A percentile compares a stretch with the other conserved stretches of the same genome.
These are phyloP conservation scores for Ustilago esculenta DNA, from an alignment of 1,284 basidiomycete species.

Conservation along the genomic window DNA sequence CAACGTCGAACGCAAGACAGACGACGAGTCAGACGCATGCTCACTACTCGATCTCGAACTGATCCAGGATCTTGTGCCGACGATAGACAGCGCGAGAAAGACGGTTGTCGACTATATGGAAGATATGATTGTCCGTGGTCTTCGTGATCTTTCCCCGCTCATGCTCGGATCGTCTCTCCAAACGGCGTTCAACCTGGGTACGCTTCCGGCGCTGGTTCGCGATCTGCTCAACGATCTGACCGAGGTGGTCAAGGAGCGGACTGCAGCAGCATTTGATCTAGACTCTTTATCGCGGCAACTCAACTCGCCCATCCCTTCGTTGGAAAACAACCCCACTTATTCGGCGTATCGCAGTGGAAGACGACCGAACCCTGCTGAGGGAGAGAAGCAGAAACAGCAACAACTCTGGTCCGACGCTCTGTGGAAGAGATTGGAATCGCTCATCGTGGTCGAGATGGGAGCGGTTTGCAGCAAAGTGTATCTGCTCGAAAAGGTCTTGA, in stretches of 20 bases:
- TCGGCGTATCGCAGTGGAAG: conserved; percentile 65
- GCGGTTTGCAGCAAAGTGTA: conserved; percentile 81
- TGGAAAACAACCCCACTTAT: conserved; percentile 9
- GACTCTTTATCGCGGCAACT: conserved; percentile 84
- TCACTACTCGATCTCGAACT: conserved; percentile 36
- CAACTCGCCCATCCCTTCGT: conserved; percentile 54
- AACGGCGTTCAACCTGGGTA: conserved; percentile 89
- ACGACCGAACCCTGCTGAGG: conserved; percentile 76
- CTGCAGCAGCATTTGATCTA: conserved; percentile 84
- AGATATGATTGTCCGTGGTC: conserved; percentile 56
- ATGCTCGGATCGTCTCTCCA: conserved; percentile 89
- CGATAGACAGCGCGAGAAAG: conserved; percentile 36
- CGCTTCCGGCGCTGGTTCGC: conserved; percentile 83
- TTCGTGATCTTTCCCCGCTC: conserved; percentile 66
- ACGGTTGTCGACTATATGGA: conserved; percentile 57
- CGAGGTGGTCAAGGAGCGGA: conserved; percentile 80
- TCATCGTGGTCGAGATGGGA: conserved; percentile 84
- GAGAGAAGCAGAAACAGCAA: conserved; percentile 75
- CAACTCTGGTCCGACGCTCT: conserved; percentile 78
- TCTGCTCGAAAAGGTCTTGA: conserved; percentile 89
- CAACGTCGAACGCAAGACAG: background rate
- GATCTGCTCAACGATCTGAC: conserved; percentile 82
- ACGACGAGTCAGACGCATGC: conserved; percentile 57
- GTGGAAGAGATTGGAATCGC: conserved; percentile 81
- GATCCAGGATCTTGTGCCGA: conserved; percentile 33